Base-by-base conservation (phyloP, 306 rosid genomes). In the Sesbania bispinosa region DNA sequence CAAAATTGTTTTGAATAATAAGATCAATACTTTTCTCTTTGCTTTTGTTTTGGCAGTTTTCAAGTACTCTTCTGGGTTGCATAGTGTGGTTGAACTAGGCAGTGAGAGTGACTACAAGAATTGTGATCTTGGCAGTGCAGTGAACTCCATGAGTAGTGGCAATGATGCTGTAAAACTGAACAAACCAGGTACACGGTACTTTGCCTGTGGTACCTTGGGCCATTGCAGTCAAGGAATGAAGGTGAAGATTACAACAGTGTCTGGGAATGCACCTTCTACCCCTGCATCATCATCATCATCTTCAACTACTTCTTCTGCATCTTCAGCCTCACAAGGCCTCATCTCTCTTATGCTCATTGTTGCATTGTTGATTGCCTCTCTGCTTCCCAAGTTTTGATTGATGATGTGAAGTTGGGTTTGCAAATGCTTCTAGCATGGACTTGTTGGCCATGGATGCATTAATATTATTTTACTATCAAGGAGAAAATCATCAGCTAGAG, bases 191-290 rank as follows among this genome's bases (percentile, higher is more conserved):
- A 87, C 88, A 1, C n/a, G 96, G n/a, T 86, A 85, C 80, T 91
- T 91, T 20, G 82, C 90, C 5, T 91, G 97, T 33, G 97, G 97
- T 4, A 91, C 97, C 0, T 36, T 62, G 0, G 92, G 97, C 1
- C 97, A 88, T 32, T 91, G 96, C 24, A 46, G 21, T 60, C 89
- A 82, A 45, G 97, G 97, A 69, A 91, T 88, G 97, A 91, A 88
- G 81, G 66, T 91, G 18, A 86, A 86, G 86, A 82, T 91, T 42
- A 76, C 57, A 29, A 68, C 78, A n/a, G 81, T 45, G 27, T 10
- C 80, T 2, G 93, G 83, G 65, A 83, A 23, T 52, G 69, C 89
- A 39, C 71, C 87, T 14, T 74, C 88, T 55, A 59, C 92, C 41
- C 73, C 89, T 1, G 24, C 87, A 0, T 30, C 87, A 1, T 53